Evolutionary conservation across 768 basidiomycete species (phyloP).

Genomic region (Leccinum imitatum): DNA sequence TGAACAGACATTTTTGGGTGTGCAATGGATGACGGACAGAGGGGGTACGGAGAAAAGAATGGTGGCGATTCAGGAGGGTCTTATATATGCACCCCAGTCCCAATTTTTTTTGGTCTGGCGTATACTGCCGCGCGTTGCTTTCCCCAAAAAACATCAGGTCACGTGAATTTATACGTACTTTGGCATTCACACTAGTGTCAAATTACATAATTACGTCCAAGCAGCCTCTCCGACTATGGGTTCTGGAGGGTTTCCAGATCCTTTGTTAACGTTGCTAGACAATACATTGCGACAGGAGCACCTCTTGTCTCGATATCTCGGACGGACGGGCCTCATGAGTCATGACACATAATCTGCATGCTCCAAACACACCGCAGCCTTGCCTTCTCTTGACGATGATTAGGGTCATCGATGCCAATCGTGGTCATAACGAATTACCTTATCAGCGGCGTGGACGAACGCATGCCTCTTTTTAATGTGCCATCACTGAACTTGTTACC

Average conservation of each 20-base stretch:
- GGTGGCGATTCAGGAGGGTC: conserved; percentile 5
- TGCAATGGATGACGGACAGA: conserved; percentile 8
- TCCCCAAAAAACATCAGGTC: conserved; percentile 31
- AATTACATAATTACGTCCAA: not conserved
- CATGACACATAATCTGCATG: conserved; percentile 15
- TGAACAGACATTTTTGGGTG: conserved; percentile 33
- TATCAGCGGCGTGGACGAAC: conserved; percentile 21
- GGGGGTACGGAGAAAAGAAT: conserved; percentile 10
- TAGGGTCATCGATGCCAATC: conserved; percentile 30
- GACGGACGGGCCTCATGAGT: conserved; percentile 4
- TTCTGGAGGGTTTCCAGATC: not conserved
- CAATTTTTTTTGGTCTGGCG: conserved; percentile 30
- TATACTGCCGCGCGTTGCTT: conserved; percentile 16
- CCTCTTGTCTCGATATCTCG: not conserved
- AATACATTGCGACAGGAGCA: not conserved
- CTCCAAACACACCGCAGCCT: conserved; percentile 12
- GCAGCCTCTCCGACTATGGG: too few relatives aligned
- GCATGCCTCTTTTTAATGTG: conserved; percentile 14
- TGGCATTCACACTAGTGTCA: not conserved
- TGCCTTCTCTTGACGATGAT: conserved; percentile 2
- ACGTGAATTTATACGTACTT: conserved; percentile 29
- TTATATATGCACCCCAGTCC: conserved; percentile 33
- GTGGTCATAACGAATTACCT: conserved; percentile 17
- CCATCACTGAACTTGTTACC: not conserved
- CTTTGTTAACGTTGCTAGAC: not conserved